Conservation (phyloP, 2,329 filamentous ascomycete genomes). For the Botrytis porri region DNA sequence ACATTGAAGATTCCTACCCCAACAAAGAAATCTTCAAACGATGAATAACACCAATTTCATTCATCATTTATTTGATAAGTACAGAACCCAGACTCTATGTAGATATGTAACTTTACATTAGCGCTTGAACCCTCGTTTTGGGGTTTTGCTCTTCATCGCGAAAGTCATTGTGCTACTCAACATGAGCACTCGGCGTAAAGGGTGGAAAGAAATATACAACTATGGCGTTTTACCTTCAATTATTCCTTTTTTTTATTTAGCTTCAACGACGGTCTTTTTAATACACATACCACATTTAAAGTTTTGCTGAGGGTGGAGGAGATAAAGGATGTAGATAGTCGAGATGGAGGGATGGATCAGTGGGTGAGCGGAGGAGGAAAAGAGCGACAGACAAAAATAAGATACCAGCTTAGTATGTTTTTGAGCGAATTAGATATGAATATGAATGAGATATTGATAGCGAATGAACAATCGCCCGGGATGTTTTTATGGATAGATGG, state of each 20-base stretch:
- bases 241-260: not conserved
- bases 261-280: not conserved
- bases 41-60: not conserved
- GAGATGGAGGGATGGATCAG: not conserved
- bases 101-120: slow-evolving; percentile 9
- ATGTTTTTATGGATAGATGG: slow-evolving; percentile 1
- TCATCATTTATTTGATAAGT: not conserved
- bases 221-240: not conserved
- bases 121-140: not conserved
- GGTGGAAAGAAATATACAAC: not conserved
- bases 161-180: not conserved
- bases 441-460: slow-evolving; percentile 8
- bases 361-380: not conserved
- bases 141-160: not conserved
- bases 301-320: not conserved
- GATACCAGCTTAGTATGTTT: not conserved
- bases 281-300: slow-evolving; percentile 4
- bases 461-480: not conserved
- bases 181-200: not conserved
- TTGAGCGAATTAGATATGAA: not conserved
- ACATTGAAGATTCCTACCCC: slow-evolving; percentile 10
- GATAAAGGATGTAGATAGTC: not conserved
- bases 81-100: not conserved
- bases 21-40: not conserved
- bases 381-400: not conserved